Base-by-base conservation (phyloP, 106 monocot species). In the Dendrobium chrysotoxum region DNA sequence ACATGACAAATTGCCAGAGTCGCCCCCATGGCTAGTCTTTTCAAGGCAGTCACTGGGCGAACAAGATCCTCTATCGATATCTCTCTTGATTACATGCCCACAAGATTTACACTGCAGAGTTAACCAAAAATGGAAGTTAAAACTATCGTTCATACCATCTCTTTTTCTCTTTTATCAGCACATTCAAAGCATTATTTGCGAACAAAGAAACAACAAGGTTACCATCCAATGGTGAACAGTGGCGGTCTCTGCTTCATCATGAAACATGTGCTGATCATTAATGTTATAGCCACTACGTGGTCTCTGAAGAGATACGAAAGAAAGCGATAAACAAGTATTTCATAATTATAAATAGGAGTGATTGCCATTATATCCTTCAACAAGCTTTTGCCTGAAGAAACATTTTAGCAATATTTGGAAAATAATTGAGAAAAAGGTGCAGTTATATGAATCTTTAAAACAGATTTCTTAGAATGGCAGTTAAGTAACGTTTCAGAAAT, bases 201-300 rank as follows among this genome's bases (percentile, higher is more conserved):
- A 28, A 30, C 68, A 80, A 50, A 65, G 30, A 4, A 16, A 53
- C 17, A 31, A 17, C 28, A n/a, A 7, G 68, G 16, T 86, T 87
- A 85, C 88, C 75, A 53, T 84, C 91, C 88, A 89, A 0, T 72
- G 78, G 53, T 87, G 75, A 82, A 82, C 77, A 47, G 28, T 79
- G 76, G 82, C 42, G 54, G 77, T 85, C 68, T 75, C 79, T 61
- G 74, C 80, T 54, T 87, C 89, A 40, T 85, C 78, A 42, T 80
- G 75, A 78, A 91, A 84, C 16, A 80, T 82, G 83, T 90, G 90
- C 53, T 77, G 74, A 40, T 85, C 41, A 42, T 83, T 83, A 45
- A 93, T 80, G 38, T 86, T 90, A 81, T 93, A 93, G 65, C 92
- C 92, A 80, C 38, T 66, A 53, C 30, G 28, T 40, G 92, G 92